Conservation (phyloP, 768 basidiomycete genomes). For the Exidia glandulosa region DNA sequence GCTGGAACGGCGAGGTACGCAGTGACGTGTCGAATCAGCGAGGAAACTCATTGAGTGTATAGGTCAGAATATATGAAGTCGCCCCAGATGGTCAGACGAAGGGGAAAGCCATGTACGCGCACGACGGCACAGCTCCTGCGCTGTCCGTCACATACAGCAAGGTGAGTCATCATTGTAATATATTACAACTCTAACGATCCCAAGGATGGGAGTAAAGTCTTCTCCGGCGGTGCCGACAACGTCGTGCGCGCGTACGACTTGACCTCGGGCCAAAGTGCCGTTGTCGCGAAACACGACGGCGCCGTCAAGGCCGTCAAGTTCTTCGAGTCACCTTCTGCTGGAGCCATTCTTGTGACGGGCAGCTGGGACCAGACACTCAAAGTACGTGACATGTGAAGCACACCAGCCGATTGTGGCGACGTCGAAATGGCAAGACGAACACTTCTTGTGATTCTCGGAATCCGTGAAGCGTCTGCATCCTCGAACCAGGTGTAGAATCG, state of each 20-base stretch:
- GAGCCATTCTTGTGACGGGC: constrained; percentile 24
- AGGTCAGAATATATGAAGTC: constrained; percentile 7
- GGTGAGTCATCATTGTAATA: constrained; percentile 12
- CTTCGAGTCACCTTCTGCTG: constrained; percentile 3
- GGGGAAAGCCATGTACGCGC: constrained; percentile 25
- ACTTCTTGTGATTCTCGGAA: no score
- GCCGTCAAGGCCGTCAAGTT: constrained; percentile 18
- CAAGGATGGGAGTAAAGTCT: constrained; percentile 25
- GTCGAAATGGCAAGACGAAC: no score
- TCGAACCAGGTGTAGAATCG: no score
- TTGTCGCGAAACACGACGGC: constrained; percentile 24
- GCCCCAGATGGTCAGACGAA: constrained; percentile 7
- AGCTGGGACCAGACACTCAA: constrained; percentile 34
- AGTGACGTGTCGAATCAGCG: neutral
- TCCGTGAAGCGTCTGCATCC: no score
- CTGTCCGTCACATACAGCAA: constrained; percentile 29
- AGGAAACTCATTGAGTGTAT: neutral
- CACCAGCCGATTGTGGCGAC: neutral
- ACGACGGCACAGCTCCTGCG: constrained; percentile 33
- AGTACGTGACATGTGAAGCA: constrained; percentile 12
- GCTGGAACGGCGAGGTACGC: constrained; percentile 6
- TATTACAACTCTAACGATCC: neutral
- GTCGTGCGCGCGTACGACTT: constrained; percentile 27
- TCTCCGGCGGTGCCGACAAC: constrained; percentile 32
- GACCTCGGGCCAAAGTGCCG: constrained; percentile 18